Evolutionary conservation across 306 rosid species (phyloP), one percentile per base, ranked within the genome.

Genomic region (Erythrophleum fordii): DNA sequence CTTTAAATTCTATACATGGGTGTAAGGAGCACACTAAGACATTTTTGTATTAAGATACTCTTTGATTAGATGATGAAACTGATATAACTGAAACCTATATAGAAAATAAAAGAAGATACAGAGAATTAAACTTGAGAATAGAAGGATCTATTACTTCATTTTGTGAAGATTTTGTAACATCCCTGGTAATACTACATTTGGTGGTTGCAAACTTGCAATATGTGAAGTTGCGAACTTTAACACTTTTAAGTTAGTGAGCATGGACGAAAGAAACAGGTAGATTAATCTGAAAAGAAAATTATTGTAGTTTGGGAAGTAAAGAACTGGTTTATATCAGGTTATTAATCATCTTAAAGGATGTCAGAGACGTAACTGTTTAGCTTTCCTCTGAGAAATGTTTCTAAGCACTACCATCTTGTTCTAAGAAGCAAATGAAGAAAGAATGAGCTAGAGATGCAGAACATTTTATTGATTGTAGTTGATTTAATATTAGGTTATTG

Each of bases 371-470:
- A 39, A 42, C 22, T n/a, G 67, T 60, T 74, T 70, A 23, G 53
- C 25, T 75, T 68, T 42, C 61, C 34, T 64, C 61, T 20, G 26
- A 41, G 45, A 20, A 61, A 28, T 76, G 71, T 22, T 56, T 80
- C 52, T 18, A 29, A 28, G 42, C 49, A 45, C 61, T 70, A 52
- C 66, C 61, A 75, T 75, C 81, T 71, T 75, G 46, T 58, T 51
- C 46, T 77, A 22, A 51, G 72, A 76, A 73, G 78, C 23, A 67
- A 68, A 67, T 37, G 18, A 55, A 26, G 79, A 77, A 75, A 64
- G 34, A 37, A 59, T 79, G 53, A 18, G 59, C 35, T 4, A 18
- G 1, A 25, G 77, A 48, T 74, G 41, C 65, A n/a, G 14, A 23
- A 67, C 14, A 41, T 64, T 70, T 66, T 12, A 31, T 41, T 79